Conservation (phyloP, 495 filamentous ascomycete species). For the Ramalina intermedia region DNA sequence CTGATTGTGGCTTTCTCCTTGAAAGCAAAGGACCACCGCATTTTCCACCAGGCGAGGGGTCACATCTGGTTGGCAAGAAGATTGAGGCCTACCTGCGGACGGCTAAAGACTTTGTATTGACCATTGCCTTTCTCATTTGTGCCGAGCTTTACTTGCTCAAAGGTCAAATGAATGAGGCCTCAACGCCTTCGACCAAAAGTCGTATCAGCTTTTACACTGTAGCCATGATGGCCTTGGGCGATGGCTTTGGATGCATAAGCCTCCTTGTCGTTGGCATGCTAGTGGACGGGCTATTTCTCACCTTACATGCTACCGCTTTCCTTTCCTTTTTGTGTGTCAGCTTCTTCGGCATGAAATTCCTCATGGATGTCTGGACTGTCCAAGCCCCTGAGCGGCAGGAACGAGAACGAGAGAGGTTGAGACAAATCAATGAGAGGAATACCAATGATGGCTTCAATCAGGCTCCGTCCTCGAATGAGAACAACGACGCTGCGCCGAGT, state of each 20-base stretch:
- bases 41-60: slow-evolving; percentile 43
- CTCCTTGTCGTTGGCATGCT: slow-evolving; percentile 52
- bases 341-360: slow-evolving; percentile 66
- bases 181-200: slow-evolving; percentile 85
- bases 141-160: slow-evolving; percentile 63
- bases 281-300: slow-evolving; percentile 49
- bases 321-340: slow-evolving; percentile 58
- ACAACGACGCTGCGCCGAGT: slow-evolving; percentile 18
- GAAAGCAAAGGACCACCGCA: slow-evolving; percentile 72
- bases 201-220: slow-evolving; percentile 83
- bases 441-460: slow-evolving; percentile 5
- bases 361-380: slow-evolving; percentile 75
- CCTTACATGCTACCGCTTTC: slow-evolving; percentile 53
- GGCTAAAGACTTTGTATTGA: slow-evolving; percentile 51
- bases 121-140: slow-evolving; percentile 47
- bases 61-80: slow-evolving; percentile 66
- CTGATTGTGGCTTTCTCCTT: slow-evolving; percentile 85
- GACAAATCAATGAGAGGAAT: slow-evolving; percentile 15
- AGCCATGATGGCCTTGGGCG: slow-evolving; percentile 71
- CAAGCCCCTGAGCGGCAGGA: slow-evolving; percentile 71
- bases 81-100: slow-evolving; percentile 55
- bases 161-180: slow-evolving; percentile 77
- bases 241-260: slow-evolving; percentile 50
- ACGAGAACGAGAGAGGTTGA: slow-evolving; percentile 33
- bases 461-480: slow-evolving; percentile 17